Evolutionary conservation across 192 early-diverging fungal genomes (phyloP), one percentile per base, ranked within the genome.

Genomic region (Mortierella antarctica): DNA sequence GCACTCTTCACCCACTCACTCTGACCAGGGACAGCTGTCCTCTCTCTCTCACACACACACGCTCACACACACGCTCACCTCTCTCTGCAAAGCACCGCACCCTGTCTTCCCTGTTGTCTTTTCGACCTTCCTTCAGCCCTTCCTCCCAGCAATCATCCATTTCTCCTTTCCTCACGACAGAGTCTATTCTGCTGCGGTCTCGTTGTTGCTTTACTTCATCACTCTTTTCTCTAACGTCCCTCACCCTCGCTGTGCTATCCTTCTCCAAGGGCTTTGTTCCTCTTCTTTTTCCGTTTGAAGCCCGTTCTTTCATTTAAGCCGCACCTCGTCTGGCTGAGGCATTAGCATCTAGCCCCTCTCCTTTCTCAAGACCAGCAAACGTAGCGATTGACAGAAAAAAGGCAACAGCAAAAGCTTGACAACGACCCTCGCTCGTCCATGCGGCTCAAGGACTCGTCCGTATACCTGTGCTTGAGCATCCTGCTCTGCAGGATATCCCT

Each of bases 401-500:
- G 3, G 31, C 31, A 31, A 31, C 31, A 31, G 31, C 31, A 31
- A 31, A 31, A 46, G 11, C 14, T 44, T 17, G 42, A 39, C 49
- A 65, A 47, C 47, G 12, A 11, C 55, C 54, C 42, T 18, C 14
- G 20, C 12, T 15, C 21, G n/a, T 61, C 21, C 45, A 80, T 80
- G 77, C 63, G 70, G 65, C 64, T 68, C 69, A 71, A 54, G 77
- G 70, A 71, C 77, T 68, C 65, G 70, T 58, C 57, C 47, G 48
- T 41, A 65, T 72, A 56, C 62, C 11, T 67, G 70, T 65, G 65
- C 67, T 58, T 76, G 57, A 63, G 57, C 65, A 62, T 80, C 60
- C 47, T 71, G 58, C 52, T 70, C 62, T 62, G 54, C 67, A 50
- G 58, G 55, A 57, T 72, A 56, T 46, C 70, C 40, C 40, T 68